These are phyloP conservation scores for Venturia effusa DNA, from an alignment of 2,329 filamentous ascomycete species.

Conservation along the genomic window DNA sequence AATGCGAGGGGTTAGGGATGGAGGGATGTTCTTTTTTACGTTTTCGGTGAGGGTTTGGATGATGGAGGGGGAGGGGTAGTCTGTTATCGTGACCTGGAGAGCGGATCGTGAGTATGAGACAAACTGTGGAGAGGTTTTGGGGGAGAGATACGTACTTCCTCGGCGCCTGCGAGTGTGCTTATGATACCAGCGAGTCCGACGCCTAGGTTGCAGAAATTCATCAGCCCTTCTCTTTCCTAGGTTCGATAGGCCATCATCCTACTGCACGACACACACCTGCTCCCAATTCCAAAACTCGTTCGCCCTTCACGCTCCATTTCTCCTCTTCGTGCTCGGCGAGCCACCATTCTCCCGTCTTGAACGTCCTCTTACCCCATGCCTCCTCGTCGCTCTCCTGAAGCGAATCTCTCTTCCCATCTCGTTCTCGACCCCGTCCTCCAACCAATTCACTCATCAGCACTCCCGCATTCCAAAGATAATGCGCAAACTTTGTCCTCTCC, in stretches of 20 bases:
- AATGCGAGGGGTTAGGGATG: slow-evolving; percentile 26
- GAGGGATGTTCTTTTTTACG: slow-evolving; percentile 40
- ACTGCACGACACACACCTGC: slow-evolving; percentile 43
- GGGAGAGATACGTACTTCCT: slow-evolving; percentile 23
- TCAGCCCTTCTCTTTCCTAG: slow-evolving; percentile 10
- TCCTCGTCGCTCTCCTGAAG: slow-evolving; percentile 13
- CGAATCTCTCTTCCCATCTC: slow-evolving; percentile 13
- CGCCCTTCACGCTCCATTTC: slow-evolving; percentile 37
- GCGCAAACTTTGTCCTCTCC: slow-evolving; percentile 53
- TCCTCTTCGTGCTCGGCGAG: slow-evolving; percentile 20
- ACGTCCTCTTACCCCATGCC: slow-evolving; percentile 21
- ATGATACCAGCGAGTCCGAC: slow-evolving; percentile 38
- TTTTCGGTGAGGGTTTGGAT: slow-evolving; percentile 50
- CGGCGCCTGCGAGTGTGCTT: slow-evolving; percentile 32
- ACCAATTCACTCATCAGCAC: slow-evolving; percentile 35
- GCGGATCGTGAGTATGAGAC: background rate
- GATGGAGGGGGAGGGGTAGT: slow-evolving; percentile 55
- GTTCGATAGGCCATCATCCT: background rate
- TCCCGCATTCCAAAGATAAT: slow-evolving; percentile 62
- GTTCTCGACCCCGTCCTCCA: slow-evolving; percentile 18
- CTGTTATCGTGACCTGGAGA: slow-evolving; percentile 47
- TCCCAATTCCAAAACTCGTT: slow-evolving; percentile 53
- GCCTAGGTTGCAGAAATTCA: slow-evolving; percentile 21
- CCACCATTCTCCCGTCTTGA: slow-evolving; percentile 29
- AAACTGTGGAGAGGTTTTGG: background rate